Conservation (phyloP, 176 grass and related monocot species). For the Oryza officinalis region DNA sequence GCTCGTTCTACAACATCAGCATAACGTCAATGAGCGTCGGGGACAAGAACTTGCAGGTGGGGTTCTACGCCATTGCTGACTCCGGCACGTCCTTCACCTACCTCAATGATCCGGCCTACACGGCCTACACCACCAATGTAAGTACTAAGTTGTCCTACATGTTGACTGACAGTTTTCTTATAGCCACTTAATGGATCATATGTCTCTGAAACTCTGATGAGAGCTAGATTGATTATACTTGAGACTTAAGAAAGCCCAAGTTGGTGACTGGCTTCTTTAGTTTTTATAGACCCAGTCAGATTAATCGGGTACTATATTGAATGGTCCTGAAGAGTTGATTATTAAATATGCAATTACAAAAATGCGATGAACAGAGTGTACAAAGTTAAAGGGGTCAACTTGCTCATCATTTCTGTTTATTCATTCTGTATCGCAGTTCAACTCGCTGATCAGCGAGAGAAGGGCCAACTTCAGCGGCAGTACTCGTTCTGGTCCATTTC, state of each 20-base stretch:
- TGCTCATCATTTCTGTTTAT: not conserved
- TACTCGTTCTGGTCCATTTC: not conserved
- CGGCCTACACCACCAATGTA: constrained; percentile 42
- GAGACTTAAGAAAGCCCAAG: not conserved
- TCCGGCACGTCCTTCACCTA: constrained; percentile 71
- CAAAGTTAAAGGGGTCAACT: not conserved
- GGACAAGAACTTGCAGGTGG: not conserved
- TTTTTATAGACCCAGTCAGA: not conserved
- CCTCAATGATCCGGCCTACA: constrained; percentile 60
- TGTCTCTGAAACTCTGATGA: not conserved
- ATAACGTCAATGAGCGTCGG: constrained; percentile 48
- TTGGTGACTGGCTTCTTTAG: not conserved
- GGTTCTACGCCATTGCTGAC: constrained; percentile 61
- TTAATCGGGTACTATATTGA: not conserved
- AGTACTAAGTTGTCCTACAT: not conserved
- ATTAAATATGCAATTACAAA: not conserved
- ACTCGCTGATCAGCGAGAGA: not conserved
- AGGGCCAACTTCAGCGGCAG: constrained; percentile 1
- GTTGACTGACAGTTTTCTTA: no score
- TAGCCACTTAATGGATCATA: not conserved
- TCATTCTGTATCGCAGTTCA: constrained; percentile 5
- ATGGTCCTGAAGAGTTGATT: not conserved
- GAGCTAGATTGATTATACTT: not conserved
- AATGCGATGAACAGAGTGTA: not conserved
- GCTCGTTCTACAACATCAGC: constrained; percentile 65